These are phyloP conservation scores for Cokeromyces recurvatus DNA, from an alignment of 371 early-diverging fungal genomes.

Conservation along the genomic window DNA sequence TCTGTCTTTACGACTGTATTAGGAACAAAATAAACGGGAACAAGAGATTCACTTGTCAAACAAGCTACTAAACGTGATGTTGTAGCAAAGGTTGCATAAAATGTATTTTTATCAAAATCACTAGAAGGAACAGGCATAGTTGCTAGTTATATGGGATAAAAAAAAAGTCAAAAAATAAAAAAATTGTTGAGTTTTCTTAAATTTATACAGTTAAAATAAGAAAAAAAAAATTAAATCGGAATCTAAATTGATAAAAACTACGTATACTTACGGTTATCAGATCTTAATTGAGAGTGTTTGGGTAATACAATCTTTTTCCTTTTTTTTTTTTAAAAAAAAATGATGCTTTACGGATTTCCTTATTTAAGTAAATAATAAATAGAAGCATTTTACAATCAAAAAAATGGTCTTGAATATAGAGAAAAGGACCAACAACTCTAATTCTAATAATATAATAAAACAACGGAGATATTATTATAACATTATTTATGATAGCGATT, in stretches of 20 bases:
- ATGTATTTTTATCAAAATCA: slow-evolving; percentile 23
- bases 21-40: slow-evolving; percentile 38
- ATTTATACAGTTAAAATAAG: not conserved
- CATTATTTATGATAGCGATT: too few relatives aligned
- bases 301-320: too few relatives aligned
- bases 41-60: slow-evolving; percentile 55
- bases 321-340: too few relatives aligned
- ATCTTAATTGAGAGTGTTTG: too few relatives aligned
- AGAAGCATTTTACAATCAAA: too few relatives aligned
- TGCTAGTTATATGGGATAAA: not conserved
- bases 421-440: too few relatives aligned
- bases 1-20: not conserved
- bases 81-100: slow-evolving; percentile 51
- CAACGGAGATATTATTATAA: too few relatives aligned
- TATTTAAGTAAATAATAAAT: too few relatives aligned
- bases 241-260: not conserved
- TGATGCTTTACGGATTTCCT: too few relatives aligned
- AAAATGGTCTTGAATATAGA: too few relatives aligned
- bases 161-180: slow-evolving; percentile 1
- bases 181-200: not conserved
- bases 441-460: too few relatives aligned
- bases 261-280: too few relatives aligned
- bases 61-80: slow-evolving; percentile 58
- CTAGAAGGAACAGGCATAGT: slow-evolving; percentile 20
- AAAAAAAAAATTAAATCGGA: not conserved